Evolutionary conservation across 208 protist species (phyloP).

Genomic region (Naegleria gruberi): DNA sequence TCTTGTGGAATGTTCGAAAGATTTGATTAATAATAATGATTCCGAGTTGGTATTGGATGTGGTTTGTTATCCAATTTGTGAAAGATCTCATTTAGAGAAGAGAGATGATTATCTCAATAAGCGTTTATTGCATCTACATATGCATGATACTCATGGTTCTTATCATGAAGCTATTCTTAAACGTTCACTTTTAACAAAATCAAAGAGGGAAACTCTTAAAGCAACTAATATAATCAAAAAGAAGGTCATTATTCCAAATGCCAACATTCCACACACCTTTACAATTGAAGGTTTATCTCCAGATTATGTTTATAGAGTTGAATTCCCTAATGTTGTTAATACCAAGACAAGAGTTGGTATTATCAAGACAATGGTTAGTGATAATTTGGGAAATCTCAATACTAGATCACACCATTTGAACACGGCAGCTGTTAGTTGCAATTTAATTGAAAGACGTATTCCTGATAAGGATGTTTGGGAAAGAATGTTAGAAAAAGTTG

Average conservation of each 20-base stretch:
- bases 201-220: neutral
- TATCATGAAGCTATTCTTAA: neutral
- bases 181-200: neutral
- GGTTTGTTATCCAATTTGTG: neutral
- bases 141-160: neutral
- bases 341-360: neutral
- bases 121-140: neutral
- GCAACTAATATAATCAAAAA: neutral
- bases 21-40: neutral
- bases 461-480: neutral
- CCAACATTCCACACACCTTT: neutral
- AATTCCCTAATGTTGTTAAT: neutral
- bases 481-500: neutral
- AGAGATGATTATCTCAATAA: neutral
- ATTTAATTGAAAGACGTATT: neutral
- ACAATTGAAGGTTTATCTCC: neutral
- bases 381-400: neutral
- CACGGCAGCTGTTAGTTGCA: neutral
- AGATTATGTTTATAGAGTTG: neutral
- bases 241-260: neutral
- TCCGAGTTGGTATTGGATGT: neutral
- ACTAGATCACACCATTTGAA: neutral
- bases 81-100: neutral
- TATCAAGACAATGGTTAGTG: neutral
- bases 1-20: neutral